These are phyloP conservation scores for Globisporangium apiculatum DNA, from an alignment of 352 stramenopile species.

Conservation along the genomic window DNA sequence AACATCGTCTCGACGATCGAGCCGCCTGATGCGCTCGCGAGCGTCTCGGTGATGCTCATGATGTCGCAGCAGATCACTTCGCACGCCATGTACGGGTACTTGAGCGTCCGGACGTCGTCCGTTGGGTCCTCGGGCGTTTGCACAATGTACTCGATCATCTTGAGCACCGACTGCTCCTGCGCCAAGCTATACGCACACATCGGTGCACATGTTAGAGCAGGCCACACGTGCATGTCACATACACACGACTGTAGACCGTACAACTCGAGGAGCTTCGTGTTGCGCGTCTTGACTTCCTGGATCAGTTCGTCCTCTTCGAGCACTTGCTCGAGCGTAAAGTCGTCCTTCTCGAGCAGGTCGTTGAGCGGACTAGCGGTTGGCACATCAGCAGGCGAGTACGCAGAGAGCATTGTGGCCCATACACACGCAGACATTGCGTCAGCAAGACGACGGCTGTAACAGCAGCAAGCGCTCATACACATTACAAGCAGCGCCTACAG, in stretches of 20 bases:
- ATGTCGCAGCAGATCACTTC: conserved; percentile 98
- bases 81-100: conserved; percentile 97
- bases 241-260: conserved; percentile 23
- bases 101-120: conserved; percentile 64
- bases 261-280: conserved; percentile 94
- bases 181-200: conserved; percentile 38
- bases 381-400: too few relatives aligned
- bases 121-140: conserved; percentile 33
- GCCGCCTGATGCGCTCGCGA: conserved; percentile 58
- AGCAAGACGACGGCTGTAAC: too few relatives aligned
- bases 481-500: not conserved
- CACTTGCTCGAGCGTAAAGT: conserved; percentile 92
- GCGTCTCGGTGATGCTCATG: conserved; percentile 87
- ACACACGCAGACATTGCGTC: not conserved
- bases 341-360: conserved; percentile 91
- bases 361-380: conserved; percentile 77
- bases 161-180: conserved; percentile 51
- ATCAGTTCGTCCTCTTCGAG: conserved; percentile 96
- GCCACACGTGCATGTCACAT: not conserved
- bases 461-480: not conserved
- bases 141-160: conserved; percentile 79
- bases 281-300: conserved; percentile 95
- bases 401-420: too few relatives aligned
- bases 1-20: conserved; percentile 90
- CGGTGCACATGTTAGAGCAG: not conserved